Evolutionary conservation across 2,329 filamentous ascomycete genomes (phyloP).

Genomic region (Rhynchosporium agropyri): DNA sequence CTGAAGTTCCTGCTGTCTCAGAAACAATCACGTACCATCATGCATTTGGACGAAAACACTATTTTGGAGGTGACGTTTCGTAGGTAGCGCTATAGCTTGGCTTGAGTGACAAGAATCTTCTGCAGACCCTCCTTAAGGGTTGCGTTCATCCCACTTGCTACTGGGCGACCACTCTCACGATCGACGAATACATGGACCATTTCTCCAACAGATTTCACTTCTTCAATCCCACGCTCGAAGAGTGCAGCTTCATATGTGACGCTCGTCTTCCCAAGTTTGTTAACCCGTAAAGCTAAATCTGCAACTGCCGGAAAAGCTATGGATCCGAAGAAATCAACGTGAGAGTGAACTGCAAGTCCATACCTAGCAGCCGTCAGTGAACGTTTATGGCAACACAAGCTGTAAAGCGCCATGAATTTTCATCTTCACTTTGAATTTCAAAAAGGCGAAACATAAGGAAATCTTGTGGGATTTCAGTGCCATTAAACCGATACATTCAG

Average conservation of each 20-base stretch:
- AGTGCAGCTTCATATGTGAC: constrained; percentile 89
- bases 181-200: constrained; percentile 92
- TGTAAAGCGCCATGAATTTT: too few relatives aligned
- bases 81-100: constrained; percentile 34
- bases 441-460: too few relatives aligned
- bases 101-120: constrained; percentile 50
- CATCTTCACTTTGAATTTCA: too few relatives aligned
- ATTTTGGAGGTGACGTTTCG: background rate
- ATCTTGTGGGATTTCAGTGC: too few relatives aligned
- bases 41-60: background rate
- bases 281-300: constrained; percentile 80
- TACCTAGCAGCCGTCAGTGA: constrained; percentile 43
- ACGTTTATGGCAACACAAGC: background rate
- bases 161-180: constrained; percentile 69
- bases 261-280: constrained; percentile 81
- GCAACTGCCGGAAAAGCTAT: constrained; percentile 81
- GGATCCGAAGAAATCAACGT: constrained; percentile 82
- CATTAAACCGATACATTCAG: too few relatives aligned
- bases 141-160: constrained; percentile 62
- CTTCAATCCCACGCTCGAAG: constrained; percentile 73
- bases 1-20: too few relatives aligned
- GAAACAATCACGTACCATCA: too few relatives aligned
- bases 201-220: constrained; percentile 81
- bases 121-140: constrained; percentile 61
- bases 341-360: constrained; percentile 81